phyloP scores from a whole-genome alignment of 148 eudicot genomes.

The Dianthus caryophyllus region DNA sequence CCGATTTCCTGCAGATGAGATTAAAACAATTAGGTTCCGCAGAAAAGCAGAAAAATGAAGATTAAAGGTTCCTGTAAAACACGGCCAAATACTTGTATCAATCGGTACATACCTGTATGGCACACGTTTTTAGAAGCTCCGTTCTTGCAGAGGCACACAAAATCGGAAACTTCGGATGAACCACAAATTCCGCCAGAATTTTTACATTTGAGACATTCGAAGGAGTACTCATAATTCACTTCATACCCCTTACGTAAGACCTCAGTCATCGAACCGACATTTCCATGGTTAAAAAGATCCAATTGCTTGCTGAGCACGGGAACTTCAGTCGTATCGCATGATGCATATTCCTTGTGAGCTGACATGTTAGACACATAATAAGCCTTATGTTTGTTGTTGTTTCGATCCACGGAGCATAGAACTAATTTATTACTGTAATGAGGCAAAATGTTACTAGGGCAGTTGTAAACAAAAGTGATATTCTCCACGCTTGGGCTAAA shows the following conservation, averaged over 20 bases:
- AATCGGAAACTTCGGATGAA: not conserved
- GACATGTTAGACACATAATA: not conserved
- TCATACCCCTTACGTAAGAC: conserved; percentile 4
- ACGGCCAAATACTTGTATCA: too few relatives aligned
- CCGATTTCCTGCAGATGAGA: too few relatives aligned
- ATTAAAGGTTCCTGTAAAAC: too few relatives aligned
- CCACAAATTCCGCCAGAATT: conserved; percentile 14
- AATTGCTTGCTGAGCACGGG: not conserved
- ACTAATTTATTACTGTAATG: not conserved
- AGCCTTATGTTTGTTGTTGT: not conserved
- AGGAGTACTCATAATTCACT: conserved; percentile 7
- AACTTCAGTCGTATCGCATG: not conserved
- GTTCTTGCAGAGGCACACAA: not conserved
- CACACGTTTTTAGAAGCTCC: not conserved
- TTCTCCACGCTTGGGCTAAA: not conserved
- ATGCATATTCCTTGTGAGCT: not conserved
- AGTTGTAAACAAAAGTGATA: not conserved
- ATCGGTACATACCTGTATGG: conserved; percentile 13
- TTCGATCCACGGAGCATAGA: not conserved
- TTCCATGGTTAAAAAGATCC: not conserved
- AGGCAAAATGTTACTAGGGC: not conserved
- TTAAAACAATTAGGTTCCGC: conserved; percentile 3
- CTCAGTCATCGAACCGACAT: not conserved
- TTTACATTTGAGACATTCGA: not conserved
- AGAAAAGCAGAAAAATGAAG: too few relatives aligned